Percentiles rank a stretch among this genome's conserved stretches.
Evolutionary conservation across 176 grass and related monocot species (phyloP).

Genomic region (Secale cereale): DNA sequence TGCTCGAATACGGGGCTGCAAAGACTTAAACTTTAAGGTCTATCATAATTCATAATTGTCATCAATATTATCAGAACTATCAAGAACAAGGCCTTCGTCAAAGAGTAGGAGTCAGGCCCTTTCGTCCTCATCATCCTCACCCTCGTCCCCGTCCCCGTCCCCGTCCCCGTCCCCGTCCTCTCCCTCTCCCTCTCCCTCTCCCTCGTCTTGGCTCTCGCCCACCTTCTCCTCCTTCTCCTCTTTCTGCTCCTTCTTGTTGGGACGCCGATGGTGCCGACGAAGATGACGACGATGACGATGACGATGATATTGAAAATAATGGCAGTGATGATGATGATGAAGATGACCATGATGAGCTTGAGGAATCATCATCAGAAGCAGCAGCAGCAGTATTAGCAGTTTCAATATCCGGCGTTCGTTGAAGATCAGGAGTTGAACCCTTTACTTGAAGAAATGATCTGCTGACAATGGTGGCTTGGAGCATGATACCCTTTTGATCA

Average conservation of each 20-base stretch:
- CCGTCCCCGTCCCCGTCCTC: too few relatives aligned
- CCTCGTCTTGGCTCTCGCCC: too few relatives aligned
- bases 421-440: not conserved
- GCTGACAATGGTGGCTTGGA: not conserved
- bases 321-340: too few relatives aligned
- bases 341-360: too few relatives aligned
- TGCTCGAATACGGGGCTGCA: not conserved
- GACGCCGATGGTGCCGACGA: too few relatives aligned
- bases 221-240: too few relatives aligned
- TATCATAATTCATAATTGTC: not conserved
- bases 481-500: not conserved
- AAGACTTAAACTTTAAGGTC: not conserved
- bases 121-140: not conserved
- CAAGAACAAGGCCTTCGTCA: not conserved
- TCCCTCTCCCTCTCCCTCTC: fast-evolving
- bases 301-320: too few relatives aligned
- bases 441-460: not conserved
- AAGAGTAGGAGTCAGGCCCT: not conserved
- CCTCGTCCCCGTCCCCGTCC: too few relatives aligned
- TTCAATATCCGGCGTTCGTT: not conserved
- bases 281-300: too few relatives aligned
- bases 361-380: not conserved
- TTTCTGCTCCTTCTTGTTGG: too few relatives aligned
- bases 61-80: not conserved
- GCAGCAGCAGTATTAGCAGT: not conserved